Percentiles rank a stretch among this genome's conserved stretches.
phyloP scores from a whole-genome alignment of 345 rosid species.

The Acer yangbiense region DNA sequence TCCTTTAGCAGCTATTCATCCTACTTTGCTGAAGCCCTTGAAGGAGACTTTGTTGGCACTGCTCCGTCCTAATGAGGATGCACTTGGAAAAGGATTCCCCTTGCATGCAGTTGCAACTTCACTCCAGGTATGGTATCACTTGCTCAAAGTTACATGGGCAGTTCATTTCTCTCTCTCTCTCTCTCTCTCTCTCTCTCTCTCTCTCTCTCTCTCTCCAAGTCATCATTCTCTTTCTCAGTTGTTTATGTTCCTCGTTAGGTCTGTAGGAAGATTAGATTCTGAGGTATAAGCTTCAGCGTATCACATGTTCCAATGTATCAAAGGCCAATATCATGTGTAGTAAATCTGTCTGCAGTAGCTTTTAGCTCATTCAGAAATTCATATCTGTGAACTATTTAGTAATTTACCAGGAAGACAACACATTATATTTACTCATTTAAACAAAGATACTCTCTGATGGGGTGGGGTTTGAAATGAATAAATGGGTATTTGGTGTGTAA shows the following conservation, averaged over 20 bases:
- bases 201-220: not conserved
- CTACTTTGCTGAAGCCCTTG: constrained; percentile 67
- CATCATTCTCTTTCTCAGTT: not conserved
- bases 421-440: not conserved
- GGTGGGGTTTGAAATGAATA: not conserved
- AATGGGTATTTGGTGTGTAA: not conserved
- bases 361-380: not conserved
- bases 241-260: not conserved
- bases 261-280: not conserved
- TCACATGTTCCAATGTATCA: not conserved
- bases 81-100: constrained; percentile 62
- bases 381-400: not conserved
- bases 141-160: not conserved
- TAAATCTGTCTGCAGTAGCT: not conserved
- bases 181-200: not conserved
- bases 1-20: constrained; percentile 78
- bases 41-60: constrained; percentile 83
- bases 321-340: not conserved
- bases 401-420: not conserved
- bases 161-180: not conserved
- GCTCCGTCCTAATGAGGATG: constrained; percentile 65
- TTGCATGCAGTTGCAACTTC: constrained; percentile 75
- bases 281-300: not conserved
- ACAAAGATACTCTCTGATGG: not conserved
- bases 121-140: constrained; percentile 62